These are phyloP conservation scores for Fulvia fulva DNA, from an alignment of 2,329 filamentous ascomycete genomes.

Conservation along the genomic window DNA sequence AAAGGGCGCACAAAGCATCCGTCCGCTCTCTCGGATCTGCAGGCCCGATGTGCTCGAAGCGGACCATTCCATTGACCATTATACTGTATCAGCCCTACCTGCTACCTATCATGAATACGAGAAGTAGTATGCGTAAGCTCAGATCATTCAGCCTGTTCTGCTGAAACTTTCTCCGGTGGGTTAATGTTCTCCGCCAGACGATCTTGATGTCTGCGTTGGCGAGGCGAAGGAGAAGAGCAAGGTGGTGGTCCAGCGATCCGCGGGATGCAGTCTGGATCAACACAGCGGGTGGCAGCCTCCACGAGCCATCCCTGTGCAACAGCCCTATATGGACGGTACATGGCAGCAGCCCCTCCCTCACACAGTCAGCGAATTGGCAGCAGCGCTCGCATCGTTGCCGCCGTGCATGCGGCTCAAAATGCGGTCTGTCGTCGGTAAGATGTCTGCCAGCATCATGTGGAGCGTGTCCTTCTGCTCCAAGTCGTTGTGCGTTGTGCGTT, in stretches of 20 bases:
- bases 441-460: neutral
- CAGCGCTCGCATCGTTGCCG: neutral
- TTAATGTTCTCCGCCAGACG: neutral
- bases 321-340: neutral
- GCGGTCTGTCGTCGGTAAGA: slow-evolving; percentile 1
- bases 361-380: neutral
- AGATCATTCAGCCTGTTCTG: neutral
- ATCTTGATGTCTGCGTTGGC: neutral
- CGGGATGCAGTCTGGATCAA: neutral
- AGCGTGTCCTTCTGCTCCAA: neutral
- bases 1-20: neutral
- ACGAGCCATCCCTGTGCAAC: neutral
- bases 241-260: neutral
- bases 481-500: too few species aligned
- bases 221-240: neutral
- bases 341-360: neutral
- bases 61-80: neutral
- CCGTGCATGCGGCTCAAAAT: slow-evolving; percentile 4
- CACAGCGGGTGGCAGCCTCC: neutral
- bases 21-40: neutral
- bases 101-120: neutral
- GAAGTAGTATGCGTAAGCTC: neutral
- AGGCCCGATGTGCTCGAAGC: neutral
- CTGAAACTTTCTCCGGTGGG: neutral
- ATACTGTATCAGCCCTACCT: neutral